Evolutionary conservation across 805 yeast genomes (phyloP), one percentile per base, ranked within the genome.

Genomic region (Lachancea cidri): DNA sequence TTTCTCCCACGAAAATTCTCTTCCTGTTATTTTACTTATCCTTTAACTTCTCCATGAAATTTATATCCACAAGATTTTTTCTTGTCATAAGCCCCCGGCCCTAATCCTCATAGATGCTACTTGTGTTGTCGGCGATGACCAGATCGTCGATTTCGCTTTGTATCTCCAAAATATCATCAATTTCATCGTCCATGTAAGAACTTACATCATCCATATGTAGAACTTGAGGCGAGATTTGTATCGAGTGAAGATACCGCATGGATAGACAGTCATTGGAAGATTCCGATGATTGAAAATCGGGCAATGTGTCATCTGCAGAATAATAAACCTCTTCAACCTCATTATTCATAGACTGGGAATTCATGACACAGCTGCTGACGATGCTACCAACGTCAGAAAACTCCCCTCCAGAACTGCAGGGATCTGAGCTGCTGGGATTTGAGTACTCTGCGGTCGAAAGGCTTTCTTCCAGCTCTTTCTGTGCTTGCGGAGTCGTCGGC

Each of bases 371-470:
- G 24, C 42, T 40, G 6, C 33, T 27, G 14, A 29, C 40, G 6
- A 40, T 39, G 15, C 53, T 44, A 14, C 46, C 50, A 15, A 51
- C 38, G 18, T 58, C 61, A 14, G 57, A 48, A 24, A 49, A 49
- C 17, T 50, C 58, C 6, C 54, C 61, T 3, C 54, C 47, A n/a
- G 57, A 50, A 29, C 55, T 49, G 37, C 49, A 49, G 0, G 42
- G 44, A 24, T 54, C 55, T 8, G 54, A 49, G 18, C 50, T 41
- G 27, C 55, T 49, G 7, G 47, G 31, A 8, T 45, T 48, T 4
- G 53, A 42, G 33, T 53, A 55, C 33, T 53, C 60, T 4, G 58
- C 57, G 32, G 52, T 49, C 1, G 63, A 50, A n/a, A 56, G 36
- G n/a, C 44, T 30, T 7, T 46, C 54, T 4, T 27, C 36, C 19